Conservation (phyloP, 73 alveolate genomes). For the Symbiodinium pilosum region DNA sequence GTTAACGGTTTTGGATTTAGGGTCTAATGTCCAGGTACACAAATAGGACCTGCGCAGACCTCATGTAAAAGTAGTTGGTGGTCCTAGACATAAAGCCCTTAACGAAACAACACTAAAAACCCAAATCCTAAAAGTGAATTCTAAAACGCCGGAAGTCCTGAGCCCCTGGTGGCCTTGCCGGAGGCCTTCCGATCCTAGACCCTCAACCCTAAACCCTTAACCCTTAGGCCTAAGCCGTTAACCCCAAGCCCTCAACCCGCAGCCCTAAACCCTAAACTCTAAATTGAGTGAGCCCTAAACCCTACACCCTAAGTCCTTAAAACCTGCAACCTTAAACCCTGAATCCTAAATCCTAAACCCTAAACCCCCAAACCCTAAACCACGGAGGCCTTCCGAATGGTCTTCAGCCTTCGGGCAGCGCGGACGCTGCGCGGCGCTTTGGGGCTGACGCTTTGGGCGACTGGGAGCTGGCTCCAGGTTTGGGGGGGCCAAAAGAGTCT, state of each 20-base stretch:
- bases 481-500: not conserved
- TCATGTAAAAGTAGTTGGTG: too few relatives aligned
- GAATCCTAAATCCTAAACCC: not conserved
- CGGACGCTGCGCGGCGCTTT: conserved; percentile 16
- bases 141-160: too few relatives aligned
- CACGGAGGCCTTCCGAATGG: conserved; percentile 54
- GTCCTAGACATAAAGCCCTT: not conserved
- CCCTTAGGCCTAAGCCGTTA: not conserved
- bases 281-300: not conserved
- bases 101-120: not conserved
- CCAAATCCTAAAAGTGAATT: not conserved
- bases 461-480: conserved; percentile 67
- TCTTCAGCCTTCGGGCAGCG: conserved; percentile 41
- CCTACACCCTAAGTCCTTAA: not conserved
- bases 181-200: not conserved
- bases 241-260: not conserved
- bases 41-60: too few relatives aligned
- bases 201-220: not conserved
- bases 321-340: not conserved
- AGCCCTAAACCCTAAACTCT: not conserved
- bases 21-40: too few relatives aligned
- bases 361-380: not conserved
- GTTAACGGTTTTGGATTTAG: too few relatives aligned
- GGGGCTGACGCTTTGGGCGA: conserved; percentile 58
- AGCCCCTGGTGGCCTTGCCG: too few relatives aligned